Base-by-base conservation (phyloP, 176 grass and related monocot genomes). In the Alloteropsis semialata region DNA sequence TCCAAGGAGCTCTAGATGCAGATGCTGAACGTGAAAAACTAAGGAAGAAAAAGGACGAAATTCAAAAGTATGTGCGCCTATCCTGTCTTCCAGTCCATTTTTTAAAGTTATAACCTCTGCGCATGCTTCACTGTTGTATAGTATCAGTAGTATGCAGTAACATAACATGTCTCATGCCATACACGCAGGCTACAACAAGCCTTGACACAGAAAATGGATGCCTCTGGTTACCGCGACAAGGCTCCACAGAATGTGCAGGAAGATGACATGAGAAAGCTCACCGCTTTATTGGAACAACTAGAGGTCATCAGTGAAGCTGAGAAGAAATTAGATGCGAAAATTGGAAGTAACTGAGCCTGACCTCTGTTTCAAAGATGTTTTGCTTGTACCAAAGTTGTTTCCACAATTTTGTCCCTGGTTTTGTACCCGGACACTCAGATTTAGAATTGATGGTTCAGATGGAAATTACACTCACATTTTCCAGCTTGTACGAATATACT, bases 241-340 rank as follows among this genome's bases (percentile, higher is more conserved):
- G 94, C 91, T 36, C 94, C 94, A 1, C 74, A 34, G 28, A 91
- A 6, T 21, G 64, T 89, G 14, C 87, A 97, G 68, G 84, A 93
- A 68, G 94, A 97, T 75, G 91, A 92, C 56, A 77, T 85, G 69
- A 93, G 69, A 48, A 97, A 88, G 74, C 85, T 93, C 19, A 84
- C 53, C 49, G 62, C 81, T 75, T 55, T 91, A 0, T 58, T 93
- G n/a, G 84, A 93, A 76, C 88, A 97, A 44, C 75, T 97, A 11
- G 59, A 65, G 55, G 74, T 93, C 45, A 85, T 97, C n/a, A 71
- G n/a, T n/a, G n/a, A n/a, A n/a, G n/a, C n/a, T n/a, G n/a, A n/a
- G n/a, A n/a, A n/a, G n/a, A n/a, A n/a, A 69, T 18, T 97, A 74
- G 86, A 93, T 3, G 59, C 36, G 4, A 66, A 75, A 72, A 64